Percentiles rank a stretch among this genome's conserved stretches.
Conservation (phyloP, 805 yeast species). For the Priceomyces castillae region DNA sequence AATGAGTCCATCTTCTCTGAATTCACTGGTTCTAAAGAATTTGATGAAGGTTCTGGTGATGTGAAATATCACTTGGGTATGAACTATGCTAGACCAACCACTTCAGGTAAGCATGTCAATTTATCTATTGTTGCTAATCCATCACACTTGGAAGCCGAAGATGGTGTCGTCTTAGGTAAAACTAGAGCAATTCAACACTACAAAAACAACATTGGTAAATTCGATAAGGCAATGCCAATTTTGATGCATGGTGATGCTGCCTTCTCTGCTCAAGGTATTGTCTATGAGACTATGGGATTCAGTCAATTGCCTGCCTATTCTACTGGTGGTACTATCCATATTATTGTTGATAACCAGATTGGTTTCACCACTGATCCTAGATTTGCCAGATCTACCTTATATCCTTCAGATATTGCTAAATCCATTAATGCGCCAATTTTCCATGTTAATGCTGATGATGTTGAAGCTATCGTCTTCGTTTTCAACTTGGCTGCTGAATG, state of each 20-base stretch:
- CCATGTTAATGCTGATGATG: slow-evolving; percentile 99
- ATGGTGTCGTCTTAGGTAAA: slow-evolving; percentile 97
- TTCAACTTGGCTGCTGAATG: slow-evolving; percentile 98
- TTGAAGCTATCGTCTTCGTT: slow-evolving; percentile 86
- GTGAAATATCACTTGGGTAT: slow-evolving; percentile 99
- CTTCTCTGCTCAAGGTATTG: slow-evolving; percentile 98
- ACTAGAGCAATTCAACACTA: slow-evolving; percentile 93
- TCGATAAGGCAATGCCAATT: slow-evolving; percentile 85
- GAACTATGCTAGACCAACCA: slow-evolving; percentile 99
- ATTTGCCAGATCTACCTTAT: slow-evolving; percentile 94
- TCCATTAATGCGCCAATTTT: slow-evolving; percentile 96
- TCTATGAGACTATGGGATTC: slow-evolving; percentile 97
- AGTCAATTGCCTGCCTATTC: slow-evolving; percentile 89
- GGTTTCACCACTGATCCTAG: slow-evolving; percentile 99
- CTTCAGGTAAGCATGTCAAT: slow-evolving; percentile 94
- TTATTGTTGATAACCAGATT: slow-evolving; percentile 95
- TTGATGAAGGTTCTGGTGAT: slow-evolving; percentile 98
- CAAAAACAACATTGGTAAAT: slow-evolving; percentile 80
- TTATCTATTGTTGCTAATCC: slow-evolving; percentile 97
- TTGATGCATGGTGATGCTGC: slow-evolving; percentile 99
- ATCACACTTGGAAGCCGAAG: slow-evolving; percentile 98
- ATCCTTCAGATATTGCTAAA: slow-evolving; percentile 97
- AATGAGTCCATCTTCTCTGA: slow-evolving; percentile 97
- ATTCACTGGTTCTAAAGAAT: slow-evolving; percentile 85
- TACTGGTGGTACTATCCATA: slow-evolving; percentile 97